phyloP scores from a whole-genome alignment of 257 asterid genomes.

The Nyctanthes arbortristis region DNA sequence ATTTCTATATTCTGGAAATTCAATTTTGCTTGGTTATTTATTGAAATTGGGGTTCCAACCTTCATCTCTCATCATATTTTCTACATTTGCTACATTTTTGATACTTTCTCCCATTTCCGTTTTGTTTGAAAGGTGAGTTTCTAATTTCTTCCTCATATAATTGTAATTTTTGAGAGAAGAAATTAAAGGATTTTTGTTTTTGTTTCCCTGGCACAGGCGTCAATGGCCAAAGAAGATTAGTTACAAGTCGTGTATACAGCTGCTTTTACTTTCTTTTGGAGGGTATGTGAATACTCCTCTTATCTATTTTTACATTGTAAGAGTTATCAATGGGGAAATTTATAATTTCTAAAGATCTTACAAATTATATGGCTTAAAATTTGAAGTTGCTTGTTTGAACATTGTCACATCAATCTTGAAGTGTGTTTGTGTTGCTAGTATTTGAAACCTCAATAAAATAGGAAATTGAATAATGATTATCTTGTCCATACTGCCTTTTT shows the following conservation, averaged over 20 bases:
- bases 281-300: constrained; percentile 45
- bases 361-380: too few species aligned
- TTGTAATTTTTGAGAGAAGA: not conserved
- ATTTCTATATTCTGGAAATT: constrained; percentile 72
- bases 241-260: constrained; percentile 50
- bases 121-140: constrained; percentile 60
- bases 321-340: too few species aligned
- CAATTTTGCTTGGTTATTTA: constrained; percentile 65
- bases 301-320: not conserved
- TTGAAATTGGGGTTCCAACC: constrained; percentile 66
- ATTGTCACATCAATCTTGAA: too few species aligned
- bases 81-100: constrained; percentile 68
- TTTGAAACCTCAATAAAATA: too few species aligned
- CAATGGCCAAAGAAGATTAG: constrained; percentile 70
- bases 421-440: too few species aligned
- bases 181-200: too few species aligned
- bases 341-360: too few species aligned
- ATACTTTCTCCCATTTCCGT: constrained; percentile 64
- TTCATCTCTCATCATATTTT: constrained; percentile 66
- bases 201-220: constrained; percentile 51
- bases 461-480: too few species aligned
- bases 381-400: too few species aligned
- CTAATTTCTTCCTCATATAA: not conserved
- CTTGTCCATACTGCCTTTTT: too few species aligned
- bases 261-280: constrained; percentile 74